A percentile compares a stretch with the other conserved stretches of the same genome.
phyloP scores from a whole-genome alignment of 2,329 filamentous ascomycete species.

The Cercospora zeina region DNA sequence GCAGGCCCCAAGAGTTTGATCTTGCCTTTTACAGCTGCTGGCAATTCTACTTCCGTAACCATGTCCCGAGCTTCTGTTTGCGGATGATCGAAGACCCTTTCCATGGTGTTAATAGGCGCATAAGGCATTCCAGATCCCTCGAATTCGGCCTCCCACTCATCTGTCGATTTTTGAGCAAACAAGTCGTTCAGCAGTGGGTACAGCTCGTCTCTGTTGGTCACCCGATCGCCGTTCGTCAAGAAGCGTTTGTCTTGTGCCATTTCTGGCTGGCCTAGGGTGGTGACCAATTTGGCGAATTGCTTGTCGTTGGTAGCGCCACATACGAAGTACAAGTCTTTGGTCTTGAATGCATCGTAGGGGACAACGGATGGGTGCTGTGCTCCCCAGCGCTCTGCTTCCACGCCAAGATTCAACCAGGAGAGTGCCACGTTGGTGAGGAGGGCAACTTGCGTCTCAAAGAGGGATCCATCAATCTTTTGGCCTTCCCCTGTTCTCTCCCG shows the following conservation, averaged over 20 bases:
- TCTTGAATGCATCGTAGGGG: slow-evolving; percentile 50
- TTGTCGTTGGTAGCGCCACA: slow-evolving; percentile 41
- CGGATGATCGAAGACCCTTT: slow-evolving; percentile 49
- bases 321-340: slow-evolving; percentile 35
- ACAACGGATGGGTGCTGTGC: slow-evolving; percentile 52
- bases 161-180: slow-evolving; percentile 43
- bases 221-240: slow-evolving; percentile 36
- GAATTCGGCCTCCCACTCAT: slow-evolving; percentile 46
- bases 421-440: slow-evolving; percentile 48
- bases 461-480: slow-evolving; percentile 48
- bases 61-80: slow-evolving; percentile 45
- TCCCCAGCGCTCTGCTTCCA: slow-evolving; percentile 49
- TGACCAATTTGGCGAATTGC: slow-evolving; percentile 43
- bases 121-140: slow-evolving; percentile 50
- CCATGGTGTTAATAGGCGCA: slow-evolving; percentile 50
- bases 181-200: slow-evolving; percentile 41
- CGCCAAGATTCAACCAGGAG: slow-evolving; percentile 45
- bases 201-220: slow-evolving; percentile 40
- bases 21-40: slow-evolving; percentile 23
- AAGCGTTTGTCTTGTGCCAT: slow-evolving; percentile 37
- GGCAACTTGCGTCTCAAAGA: slow-evolving; percentile 50
- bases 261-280: slow-evolving; percentile 33
- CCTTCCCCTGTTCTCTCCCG: slow-evolving; percentile 44
- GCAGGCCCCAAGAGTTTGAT: slow-evolving; percentile 28
- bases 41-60: slow-evolving; percentile 28